Percentiles rank a stretch among this genome's conserved stretches.
Conservation (phyloP, 2,329 filamentous ascomycete species). For the Pestalotiopsis sp. region DNA sequence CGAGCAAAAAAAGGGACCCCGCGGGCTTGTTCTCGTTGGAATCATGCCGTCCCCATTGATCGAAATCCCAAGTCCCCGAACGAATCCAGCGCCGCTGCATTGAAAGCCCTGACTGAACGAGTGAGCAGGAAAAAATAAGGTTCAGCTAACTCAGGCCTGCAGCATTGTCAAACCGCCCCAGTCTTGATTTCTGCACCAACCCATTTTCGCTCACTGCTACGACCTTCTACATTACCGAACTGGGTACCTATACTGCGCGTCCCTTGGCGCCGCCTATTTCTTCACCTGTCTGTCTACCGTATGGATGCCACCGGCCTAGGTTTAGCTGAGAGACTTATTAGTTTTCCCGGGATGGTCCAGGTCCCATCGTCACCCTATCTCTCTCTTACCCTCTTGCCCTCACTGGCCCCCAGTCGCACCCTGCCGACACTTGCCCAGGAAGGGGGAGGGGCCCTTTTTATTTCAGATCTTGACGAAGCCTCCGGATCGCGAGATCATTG, state of each 20-base stretch:
- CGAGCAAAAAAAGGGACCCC: too few relatives aligned
- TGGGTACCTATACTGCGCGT: neutral
- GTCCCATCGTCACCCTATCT: neutral
- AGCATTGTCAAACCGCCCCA: constrained; percentile 4
- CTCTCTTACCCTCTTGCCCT: neutral
- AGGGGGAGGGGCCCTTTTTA: neutral
- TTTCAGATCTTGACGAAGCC: neutral
- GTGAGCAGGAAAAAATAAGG: neutral
- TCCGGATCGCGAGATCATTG: neutral
- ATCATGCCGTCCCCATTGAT: neutral
- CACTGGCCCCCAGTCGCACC: neutral
- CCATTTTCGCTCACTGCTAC: neutral
- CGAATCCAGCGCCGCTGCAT: neutral
- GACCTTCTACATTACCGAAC: neutral
- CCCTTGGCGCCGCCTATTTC: neutral
- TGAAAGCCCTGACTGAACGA: neutral
- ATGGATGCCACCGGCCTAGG: neutral
- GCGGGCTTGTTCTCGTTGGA: neutral
- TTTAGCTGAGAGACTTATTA: neutral
- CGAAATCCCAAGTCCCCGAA: neutral
- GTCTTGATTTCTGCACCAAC: neutral
- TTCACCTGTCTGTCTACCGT: neutral
- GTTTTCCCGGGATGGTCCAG: neutral
- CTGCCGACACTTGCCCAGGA: neutral
- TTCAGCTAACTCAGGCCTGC: neutral